A percentile compares a stretch with the other conserved stretches of the same genome.
Evolutionary conservation across 2,329 filamentous ascomycete genomes (phyloP).

Genomic region (Didymella lethalis): DNA sequence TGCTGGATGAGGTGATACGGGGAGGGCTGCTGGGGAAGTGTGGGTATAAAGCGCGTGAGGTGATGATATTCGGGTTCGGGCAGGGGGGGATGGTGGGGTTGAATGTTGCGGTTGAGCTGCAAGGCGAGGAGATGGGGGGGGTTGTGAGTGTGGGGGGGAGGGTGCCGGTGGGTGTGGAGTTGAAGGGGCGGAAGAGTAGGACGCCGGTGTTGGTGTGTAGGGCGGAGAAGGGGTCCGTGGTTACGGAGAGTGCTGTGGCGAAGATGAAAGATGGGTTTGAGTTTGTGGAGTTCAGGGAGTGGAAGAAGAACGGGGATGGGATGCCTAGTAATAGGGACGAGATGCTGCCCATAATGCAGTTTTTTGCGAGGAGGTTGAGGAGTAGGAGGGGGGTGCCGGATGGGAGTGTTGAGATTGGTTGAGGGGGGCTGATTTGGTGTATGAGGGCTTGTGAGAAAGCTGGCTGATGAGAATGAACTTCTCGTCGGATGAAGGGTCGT

Average conservation of each 20-base stretch:
- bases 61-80: slow-evolving; percentile 64
- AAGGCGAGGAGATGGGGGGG: slow-evolving; percentile 60
- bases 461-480: background rate
- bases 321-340: slow-evolving; percentile 88
- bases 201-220: slow-evolving; percentile 71
- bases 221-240: slow-evolving; percentile 58
- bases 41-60: slow-evolving; percentile 58
- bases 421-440: slow-evolving; percentile 4
- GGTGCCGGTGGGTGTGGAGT: slow-evolving; percentile 39
- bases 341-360: slow-evolving; percentile 90
- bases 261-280: slow-evolving; percentile 71
- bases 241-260: slow-evolving; percentile 70
- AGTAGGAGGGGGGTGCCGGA: slow-evolving; percentile 62
- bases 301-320: slow-evolving; percentile 69
- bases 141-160: slow-evolving; percentile 70
- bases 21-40: slow-evolving; percentile 59
- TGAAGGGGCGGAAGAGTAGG: slow-evolving; percentile 58
- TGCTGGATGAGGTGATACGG: slow-evolving; percentile 56
- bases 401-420: slow-evolving; percentile 60
- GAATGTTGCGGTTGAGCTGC: slow-evolving; percentile 51
- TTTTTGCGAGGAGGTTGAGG: slow-evolving; percentile 71
- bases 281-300: slow-evolving; percentile 50
- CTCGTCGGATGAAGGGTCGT: background rate
- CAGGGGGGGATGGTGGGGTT: slow-evolving; percentile 66
- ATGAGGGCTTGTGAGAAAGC: background rate